Base-by-base conservation (phyloP, 805 yeast genomes). In the Barnettozyma sp. region DNA sequence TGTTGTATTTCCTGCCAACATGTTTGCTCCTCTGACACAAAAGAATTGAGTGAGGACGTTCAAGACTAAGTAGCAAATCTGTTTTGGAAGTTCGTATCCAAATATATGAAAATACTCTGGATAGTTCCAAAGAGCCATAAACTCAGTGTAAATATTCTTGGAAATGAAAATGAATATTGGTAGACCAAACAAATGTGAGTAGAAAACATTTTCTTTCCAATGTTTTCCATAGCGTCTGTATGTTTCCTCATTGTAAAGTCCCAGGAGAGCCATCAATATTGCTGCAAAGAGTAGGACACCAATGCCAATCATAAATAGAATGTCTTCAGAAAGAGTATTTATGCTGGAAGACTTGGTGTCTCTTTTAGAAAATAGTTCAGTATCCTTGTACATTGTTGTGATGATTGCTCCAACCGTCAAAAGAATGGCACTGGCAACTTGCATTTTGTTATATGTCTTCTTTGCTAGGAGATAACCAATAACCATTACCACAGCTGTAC, bases 11-110 rank as follows among this genome's bases (percentile, higher is more conserved):
- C 80, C 73, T 0, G 78, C 75, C 17, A 82, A 58, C 48, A 63
- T 63, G 49, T 77, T 79, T 10, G 82, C 90, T 5, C 90, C 87
- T 10, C 71, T 58, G 2, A 78, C 73, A 50, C 94, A 82, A 4
- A 75, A 34, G 44, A 70, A 65, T 54, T 78, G 85, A 1, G 83
- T 73, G 1, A 64, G 12, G 13, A 66, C 65, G 47, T 77, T 78
- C 11, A 63, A 43, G 4, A 57, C 10, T 14, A 76, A 46, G 44
- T 58, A 55, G 7, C 51, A 36, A 13, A 50, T 34, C 29, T 48
- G 58, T 24, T 46, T 43, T 2, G 62, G 52, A 10, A 63, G 23
- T 8, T 33, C 18, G 10, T 46, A 16, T 1, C 51, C 50, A 8
- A 47, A 18, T 7, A 50, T 6, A 34, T 42, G 26, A 35, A 52